Base-by-base conservation (phyloP, 129 eudicot species). In the Mikania micrantha region DNA sequence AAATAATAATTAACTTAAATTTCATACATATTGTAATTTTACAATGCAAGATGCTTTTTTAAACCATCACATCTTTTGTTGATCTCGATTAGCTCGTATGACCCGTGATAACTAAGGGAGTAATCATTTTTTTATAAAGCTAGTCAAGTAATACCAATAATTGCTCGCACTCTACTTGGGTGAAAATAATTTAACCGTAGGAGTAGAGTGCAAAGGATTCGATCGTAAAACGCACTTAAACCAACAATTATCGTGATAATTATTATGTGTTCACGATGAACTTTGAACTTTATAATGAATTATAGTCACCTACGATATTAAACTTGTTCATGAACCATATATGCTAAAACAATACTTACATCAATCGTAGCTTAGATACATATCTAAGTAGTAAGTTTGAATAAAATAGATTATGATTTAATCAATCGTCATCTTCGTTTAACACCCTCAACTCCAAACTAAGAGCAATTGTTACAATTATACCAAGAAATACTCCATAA, bases 391-490 rank as follows among this genome's bases (percentile, higher is more conserved):
- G 62, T 68, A 36, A 40, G n/a, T 27, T 10, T 40, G 3, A 25
- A 11, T 44, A 62, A 13, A 48, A 6, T 1, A 32, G 36, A 56
- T 4, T 5, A 39, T 40, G 35, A 9, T 31, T 31, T 61, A 35
- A 58, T 24, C 17, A 28, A 16, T 53, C 61, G 4, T 80, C 78
- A 45, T 78, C 80, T 63, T 54, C 59, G 15, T 48, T 77, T 70
- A 79, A 63, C 82, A 66, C 50, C 79, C 84, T 83, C 36, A 85
- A 19, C 79, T 91, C 93, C 15, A 87, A 79, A 72, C 79, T 47
- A 15, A 83, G 42, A 58, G 88, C 68, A 71, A 79, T 44, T 28
- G 85, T 57, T 56, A 81, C 71, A 35, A 91, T 71, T 4, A 79
- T 28, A 27, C 69, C 85, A 44, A 87, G 71, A 63, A 74, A 74